Evolutionary conservation across 306 rosid species (phyloP).

Genomic region (Trichosanthes cucumerina): DNA sequence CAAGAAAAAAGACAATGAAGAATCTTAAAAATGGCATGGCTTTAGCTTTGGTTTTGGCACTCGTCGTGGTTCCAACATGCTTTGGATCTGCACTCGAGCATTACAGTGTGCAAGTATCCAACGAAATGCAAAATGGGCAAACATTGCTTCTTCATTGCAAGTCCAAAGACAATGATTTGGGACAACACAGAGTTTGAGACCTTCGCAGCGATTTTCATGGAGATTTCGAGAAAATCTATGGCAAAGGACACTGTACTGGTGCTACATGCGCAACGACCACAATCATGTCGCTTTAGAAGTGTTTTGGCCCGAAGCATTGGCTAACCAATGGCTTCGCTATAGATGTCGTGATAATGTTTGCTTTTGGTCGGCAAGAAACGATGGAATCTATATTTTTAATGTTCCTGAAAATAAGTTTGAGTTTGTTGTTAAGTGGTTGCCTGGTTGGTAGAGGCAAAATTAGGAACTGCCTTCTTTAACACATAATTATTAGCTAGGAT

Average conservation of each 20-base stretch:
- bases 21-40: background rate
- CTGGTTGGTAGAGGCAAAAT: background rate
- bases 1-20: background rate
- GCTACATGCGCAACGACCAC: background rate
- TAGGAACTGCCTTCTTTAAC: no score
- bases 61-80: background rate
- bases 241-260: background rate
- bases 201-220: background rate
- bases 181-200: background rate
- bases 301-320: background rate
- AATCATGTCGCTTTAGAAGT: background rate
- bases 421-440: background rate
- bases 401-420: background rate
- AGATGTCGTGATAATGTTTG: background rate
- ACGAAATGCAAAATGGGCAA: background rate
- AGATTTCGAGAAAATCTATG: background rate
- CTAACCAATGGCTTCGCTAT: background rate
- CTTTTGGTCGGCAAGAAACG: background rate
- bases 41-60: background rate
- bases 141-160: background rate
- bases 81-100: background rate
- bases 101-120: background rate
- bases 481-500: no score
- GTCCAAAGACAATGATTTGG: slow-evolving; percentile 3
- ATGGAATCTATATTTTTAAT: background rate